Evolutionary conservation across 495 filamentous ascomycete species (phyloP), one percentile per base, ranked within the genome.

Genomic region (Neurospora sublineolata): DNA sequence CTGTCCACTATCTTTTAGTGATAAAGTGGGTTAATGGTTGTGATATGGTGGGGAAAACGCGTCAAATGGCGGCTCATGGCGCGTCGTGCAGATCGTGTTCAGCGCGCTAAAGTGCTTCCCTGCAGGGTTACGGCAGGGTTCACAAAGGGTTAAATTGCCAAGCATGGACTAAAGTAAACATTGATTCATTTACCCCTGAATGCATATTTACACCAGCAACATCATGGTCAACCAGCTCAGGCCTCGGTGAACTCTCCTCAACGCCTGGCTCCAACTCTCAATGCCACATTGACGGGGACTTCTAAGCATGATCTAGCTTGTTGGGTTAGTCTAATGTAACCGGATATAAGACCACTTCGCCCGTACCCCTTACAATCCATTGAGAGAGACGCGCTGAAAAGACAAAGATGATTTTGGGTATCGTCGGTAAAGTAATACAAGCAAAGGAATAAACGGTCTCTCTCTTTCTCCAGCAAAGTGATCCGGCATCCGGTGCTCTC

Each of bases 41-140:
- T 76, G 73, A 73, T 75, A 70, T 72, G 69, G 75, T 73, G 72
- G 72, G 73, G 75, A 73, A 60, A 68, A 75, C 75, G 72, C 75
- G 75, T 67, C 52, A 64, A 64, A 64, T 68, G 30, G 2, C 46
- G 37, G 69, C 69, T 30, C 69, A 38, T 8, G 40, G 69, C 69
- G 69, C 41, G 69, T 70, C 69, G 41, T 70, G 69, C 52, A 33
- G 27, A 64, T 64, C 52, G 52, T 18, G 27, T 64, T 9, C 14
- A 64, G 52, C 52, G 52, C 52, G 52, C 52, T 64, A 64, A 64
- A 64, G 52, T 64, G 52, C 27, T 33, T 64, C 7, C 4, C 12
- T 33, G 52, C 27, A 60, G 27, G 46, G 46, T 30, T 30, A 2
- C 46, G 5, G 46, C 20, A 58, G 46, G 52, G 52, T 60, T 60